These are phyloP conservation scores for Phialocephala subalpina DNA, from an alignment of 2,329 filamentous ascomycete genomes.

Conservation along the genomic window DNA sequence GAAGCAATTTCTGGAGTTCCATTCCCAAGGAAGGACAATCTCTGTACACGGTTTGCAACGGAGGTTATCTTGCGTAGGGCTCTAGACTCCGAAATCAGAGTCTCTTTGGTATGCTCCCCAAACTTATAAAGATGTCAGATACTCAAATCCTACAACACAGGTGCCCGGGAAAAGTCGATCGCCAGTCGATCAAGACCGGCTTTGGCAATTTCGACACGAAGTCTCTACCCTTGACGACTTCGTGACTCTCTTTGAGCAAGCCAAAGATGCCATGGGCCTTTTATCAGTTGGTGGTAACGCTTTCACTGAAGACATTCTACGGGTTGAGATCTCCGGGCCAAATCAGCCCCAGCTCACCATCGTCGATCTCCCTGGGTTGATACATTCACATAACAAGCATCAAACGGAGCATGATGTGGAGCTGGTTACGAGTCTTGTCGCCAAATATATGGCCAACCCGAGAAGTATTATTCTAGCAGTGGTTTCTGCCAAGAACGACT, in stretches of 20 bases:
- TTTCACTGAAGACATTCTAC: too few species aligned
- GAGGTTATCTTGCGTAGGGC: constrained; percentile 47
- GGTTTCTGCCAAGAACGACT: constrained; percentile 49
- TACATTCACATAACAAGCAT: constrained; percentile 52
- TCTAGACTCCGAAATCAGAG: too few species aligned
- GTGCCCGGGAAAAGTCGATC: too few species aligned
- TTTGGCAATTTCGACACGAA: too few species aligned
- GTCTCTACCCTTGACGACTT: too few species aligned
- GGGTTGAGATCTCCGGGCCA: constrained; percentile 26
- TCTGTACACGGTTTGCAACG: constrained; percentile 53
- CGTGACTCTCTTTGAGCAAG: too few species aligned
- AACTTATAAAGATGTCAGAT: too few species aligned
- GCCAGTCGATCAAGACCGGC: too few species aligned
- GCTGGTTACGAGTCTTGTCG: constrained; percentile 27
- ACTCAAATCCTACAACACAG: too few species aligned
- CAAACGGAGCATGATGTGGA: constrained; percentile 35
- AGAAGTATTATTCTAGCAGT: constrained; percentile 54
- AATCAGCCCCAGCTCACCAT: constrained; percentile 31
- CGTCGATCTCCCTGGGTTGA: constrained; percentile 41
- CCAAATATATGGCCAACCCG: constrained; percentile 48
- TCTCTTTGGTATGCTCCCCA: too few species aligned
- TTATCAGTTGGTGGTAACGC: too few species aligned
- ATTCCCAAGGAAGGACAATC: constrained; percentile 48
- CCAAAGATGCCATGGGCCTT: too few species aligned
- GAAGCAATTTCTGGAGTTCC: constrained; percentile 47